A percentile compares a stretch with the other conserved stretches of the same genome.
Conservation (phyloP, 129 eudicot species). For the Arctium minus region DNA sequence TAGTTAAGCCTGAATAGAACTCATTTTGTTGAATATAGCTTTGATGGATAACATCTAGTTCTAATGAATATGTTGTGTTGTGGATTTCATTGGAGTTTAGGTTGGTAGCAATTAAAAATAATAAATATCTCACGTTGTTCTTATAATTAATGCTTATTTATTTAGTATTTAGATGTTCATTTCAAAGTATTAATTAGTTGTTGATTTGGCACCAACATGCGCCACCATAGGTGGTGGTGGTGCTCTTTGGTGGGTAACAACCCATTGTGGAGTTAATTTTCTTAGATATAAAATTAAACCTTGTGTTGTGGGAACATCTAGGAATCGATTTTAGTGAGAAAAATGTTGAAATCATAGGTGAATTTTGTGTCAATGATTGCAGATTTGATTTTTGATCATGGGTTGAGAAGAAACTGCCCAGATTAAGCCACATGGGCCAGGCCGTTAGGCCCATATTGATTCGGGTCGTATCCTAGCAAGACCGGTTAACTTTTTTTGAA, state of each 20-base stretch:
- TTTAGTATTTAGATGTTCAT: not conserved
- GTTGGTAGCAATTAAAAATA: not conserved
- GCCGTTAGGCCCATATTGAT: not conserved
- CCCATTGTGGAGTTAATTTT: too few species aligned
- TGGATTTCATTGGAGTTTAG: not conserved
- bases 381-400: not conserved
- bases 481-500: too few species aligned
- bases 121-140: not conserved
- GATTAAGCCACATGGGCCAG: not conserved
- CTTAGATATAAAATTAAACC: not conserved
- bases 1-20: not conserved
- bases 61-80: not conserved
- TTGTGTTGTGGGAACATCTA: not conserved
- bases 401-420: not conserved
- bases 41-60: not conserved
- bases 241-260: too few species aligned
- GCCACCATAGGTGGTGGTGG: too few species aligned
- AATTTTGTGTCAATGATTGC: too few species aligned
- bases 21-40: not conserved
- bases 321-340: not conserved
- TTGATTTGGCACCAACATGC: too few species aligned
- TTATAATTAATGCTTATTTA: too few species aligned
- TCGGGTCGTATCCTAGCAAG: too few species aligned
- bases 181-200: not conserved
- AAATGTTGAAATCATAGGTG: not conserved